Base-by-base conservation (phyloP, 2,329 filamentous ascomycete genomes). In the Rachicladosporium sp. region DNA sequence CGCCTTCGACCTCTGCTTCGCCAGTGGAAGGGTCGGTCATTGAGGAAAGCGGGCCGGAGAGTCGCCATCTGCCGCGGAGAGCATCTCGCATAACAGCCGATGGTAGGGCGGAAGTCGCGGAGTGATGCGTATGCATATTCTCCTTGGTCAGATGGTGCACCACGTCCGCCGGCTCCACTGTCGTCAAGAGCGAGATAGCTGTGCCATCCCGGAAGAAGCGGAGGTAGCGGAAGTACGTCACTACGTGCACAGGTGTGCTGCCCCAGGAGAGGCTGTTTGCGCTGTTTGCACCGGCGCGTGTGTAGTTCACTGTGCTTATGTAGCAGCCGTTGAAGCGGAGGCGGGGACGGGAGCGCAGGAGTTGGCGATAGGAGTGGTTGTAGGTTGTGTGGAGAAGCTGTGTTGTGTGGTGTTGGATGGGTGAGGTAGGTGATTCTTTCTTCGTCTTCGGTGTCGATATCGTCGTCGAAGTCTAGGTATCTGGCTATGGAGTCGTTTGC, bases 191-290 rank as follows among this genome's bases (percentile, higher is more conserved):
- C 39, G 79, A 85, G 43, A 96, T 78, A 47, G 74, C 77, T 1
- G 82, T 81, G 21, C 91, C 91, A 59, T 96, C 85, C 15, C 87
- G 82, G 65, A 91, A 91, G 66, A 98, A 91, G 38, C 91, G 83
- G 3, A 98, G 74, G 63, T 96, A 98, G 42, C 91, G 85, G 66
- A 93, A 98, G 64, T 96, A 98, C 1, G 91, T 98, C 36, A 98
- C 87, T 43, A 96, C 93, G 58, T 93, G 87, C 30, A 96, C 81
- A 6, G 88, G 88, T 15, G 74, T 80, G 15, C 15, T 19, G 52
- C 68, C 69, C 85, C 88, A 94, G 1, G 82, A 80, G 11, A 81
- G 65, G 40, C 78, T 78, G 47, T 78, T 80, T 12, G 74, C 71
- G 3, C 77, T 79, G 8, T 79, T 71, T 43, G 82, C 82, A 27